Base-by-base conservation (phyloP, 192 early-diverging fungal species). In the Chytriomyces sp. region DNA sequence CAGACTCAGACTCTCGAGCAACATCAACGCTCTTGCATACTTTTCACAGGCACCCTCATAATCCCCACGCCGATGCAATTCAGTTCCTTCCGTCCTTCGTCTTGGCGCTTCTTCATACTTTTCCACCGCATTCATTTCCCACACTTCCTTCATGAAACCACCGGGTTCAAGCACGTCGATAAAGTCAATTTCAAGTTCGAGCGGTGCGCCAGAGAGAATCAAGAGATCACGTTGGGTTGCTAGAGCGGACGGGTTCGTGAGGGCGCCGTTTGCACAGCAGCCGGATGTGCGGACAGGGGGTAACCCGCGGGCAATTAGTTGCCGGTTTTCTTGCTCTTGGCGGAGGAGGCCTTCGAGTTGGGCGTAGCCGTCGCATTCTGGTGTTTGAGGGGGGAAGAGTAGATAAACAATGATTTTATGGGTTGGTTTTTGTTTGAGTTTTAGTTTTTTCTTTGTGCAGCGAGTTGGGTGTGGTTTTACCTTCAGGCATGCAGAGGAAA, bases 121-220 rank as follows among this genome's bases (percentile, higher is more conserved):
- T 46, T 86, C 87, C 0, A 45, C 73, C n/a, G 80, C 60, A 28
- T 24, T 68, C 84, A 89, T 84, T 64, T 89, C 87, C 87, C 87
- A 89, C 9, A 78, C 69, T 65, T 89, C 80, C 13, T 76, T 76
- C n/a, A 59, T 50, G 64, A 82, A 89, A 16, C 60, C 50, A 43
- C 80, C 77, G 6, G 85, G 87, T 49, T 69, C 50, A 44, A 80
- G 84, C 6, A 87, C 86, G 3, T 81, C 69, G 16, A 84, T n/a
- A 43, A 89, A 78, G 24, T 84, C 83, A 75, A 89, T 79, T 53
- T 87, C 86, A 60, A 89, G 79, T 64, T 89, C 87, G 6, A 89
- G 76, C 3, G 82, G 82, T 7, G 77, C 71, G 65, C 75, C 72
- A 46, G 76, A 26, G 24, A 81, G 67, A n/a, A 70, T 64, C 26